Evolutionary conservation across 2,329 filamentous ascomycete species (phyloP).

Genomic region (Beauveria sp.): DNA sequence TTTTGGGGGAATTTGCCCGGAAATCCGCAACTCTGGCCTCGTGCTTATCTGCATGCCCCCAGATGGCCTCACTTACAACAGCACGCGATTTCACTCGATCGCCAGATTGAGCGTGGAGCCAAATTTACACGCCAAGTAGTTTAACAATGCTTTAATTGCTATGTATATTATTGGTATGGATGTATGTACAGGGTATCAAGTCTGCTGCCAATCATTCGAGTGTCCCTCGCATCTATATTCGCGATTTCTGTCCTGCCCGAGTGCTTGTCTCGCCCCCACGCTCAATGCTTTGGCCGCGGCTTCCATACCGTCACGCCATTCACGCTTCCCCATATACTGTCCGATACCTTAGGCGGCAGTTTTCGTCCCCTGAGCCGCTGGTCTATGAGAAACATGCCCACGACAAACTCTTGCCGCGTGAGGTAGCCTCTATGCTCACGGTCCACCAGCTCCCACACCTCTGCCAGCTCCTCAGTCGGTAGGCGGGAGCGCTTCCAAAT

Average conservation of each 20-base stretch:
- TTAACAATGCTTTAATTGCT: background rate
- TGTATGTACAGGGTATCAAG: constrained; percentile 8
- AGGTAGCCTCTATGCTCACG: constrained; percentile 46
- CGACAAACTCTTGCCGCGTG: constrained; percentile 65
- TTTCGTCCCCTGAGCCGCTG: constrained; percentile 74
- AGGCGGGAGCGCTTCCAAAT: constrained; percentile 68
- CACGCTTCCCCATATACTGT: constrained; percentile 70
- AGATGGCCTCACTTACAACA: background rate
- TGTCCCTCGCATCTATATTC: no score
- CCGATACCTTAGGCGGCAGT: constrained; percentile 60
- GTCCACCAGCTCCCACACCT: constrained; percentile 73
- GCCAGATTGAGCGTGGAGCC: no score
- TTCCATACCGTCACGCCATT: constrained; percentile 35
- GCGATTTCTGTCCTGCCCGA: background rate
- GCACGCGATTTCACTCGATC: no score
- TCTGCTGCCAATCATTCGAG: background rate
- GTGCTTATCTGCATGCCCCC: background rate
- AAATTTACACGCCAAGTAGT: background rate
- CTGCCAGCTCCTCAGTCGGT: constrained; percentile 58
- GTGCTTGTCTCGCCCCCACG: background rate
- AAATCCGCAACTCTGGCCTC: background rate
- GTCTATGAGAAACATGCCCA: constrained; percentile 77
- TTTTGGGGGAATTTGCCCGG: background rate
- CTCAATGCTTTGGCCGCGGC: constrained; percentile 20
- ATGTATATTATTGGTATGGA: no score